Percentiles rank a stretch among this genome's conserved stretches.
These are phyloP conservation scores for Entophlyctis luteolus DNA, from an alignment of 192 early-diverging fungal species.

Conservation along the genomic window DNA sequence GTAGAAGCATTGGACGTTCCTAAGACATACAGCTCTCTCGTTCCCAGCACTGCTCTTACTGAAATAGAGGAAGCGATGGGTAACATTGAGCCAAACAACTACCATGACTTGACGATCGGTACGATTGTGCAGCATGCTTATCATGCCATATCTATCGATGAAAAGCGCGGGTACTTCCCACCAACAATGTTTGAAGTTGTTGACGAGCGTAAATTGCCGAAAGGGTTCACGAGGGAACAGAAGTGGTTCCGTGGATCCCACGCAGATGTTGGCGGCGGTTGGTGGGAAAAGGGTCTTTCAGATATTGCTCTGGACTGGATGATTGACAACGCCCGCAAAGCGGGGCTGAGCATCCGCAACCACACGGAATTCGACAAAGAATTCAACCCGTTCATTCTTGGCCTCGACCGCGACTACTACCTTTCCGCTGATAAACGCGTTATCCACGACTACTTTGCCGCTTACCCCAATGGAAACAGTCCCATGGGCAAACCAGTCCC, in stretches of 20 bases:
- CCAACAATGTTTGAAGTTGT: conserved; percentile 7
- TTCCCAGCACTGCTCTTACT: not conserved
- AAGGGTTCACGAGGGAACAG: not conserved
- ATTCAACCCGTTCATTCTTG: not conserved
- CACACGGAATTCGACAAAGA: not conserved
- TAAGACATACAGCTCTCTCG: not conserved
- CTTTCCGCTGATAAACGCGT: not conserved
- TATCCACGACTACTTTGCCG: conserved; percentile 3
- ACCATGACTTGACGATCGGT: conserved; percentile 16
- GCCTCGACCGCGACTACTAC: not conserved
- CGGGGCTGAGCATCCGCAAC: not conserved
- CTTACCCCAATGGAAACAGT: not conserved
- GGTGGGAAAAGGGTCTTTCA: conserved; percentile 20
- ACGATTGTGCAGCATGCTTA: not conserved
- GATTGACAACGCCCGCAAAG: conserved; percentile 20
- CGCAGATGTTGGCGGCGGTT: conserved; percentile 28
- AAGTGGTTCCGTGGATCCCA: conserved; percentile 25
- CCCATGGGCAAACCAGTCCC: conserved; percentile 3
- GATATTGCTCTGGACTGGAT: conserved; percentile 26
- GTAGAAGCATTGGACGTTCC: conserved; percentile 18
- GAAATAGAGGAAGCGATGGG: not conserved
- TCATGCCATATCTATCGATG: conserved; percentile 22
- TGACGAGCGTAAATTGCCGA: not conserved
- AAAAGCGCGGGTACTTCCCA: conserved; percentile 6
- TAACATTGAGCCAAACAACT: conserved; percentile 15